Conservation (phyloP, 768 basidiomycete species). For the Grammothele lineata region DNA sequence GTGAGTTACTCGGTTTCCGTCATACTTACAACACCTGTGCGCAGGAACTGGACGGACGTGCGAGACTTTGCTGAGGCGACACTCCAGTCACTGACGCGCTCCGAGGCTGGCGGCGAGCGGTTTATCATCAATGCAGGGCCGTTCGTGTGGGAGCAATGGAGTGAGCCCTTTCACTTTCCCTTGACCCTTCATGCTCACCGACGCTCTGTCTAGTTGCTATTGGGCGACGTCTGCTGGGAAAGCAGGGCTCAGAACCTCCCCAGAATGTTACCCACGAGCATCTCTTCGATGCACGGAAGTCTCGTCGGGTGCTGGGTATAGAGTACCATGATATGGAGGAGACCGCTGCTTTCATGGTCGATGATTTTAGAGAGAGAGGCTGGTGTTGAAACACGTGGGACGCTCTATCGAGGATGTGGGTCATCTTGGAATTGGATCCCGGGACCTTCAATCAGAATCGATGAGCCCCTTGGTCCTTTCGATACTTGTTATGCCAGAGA, state of each 20-base stretch:
- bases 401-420: too few species aligned
- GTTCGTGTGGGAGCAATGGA: constrained; percentile 10
- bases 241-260: neutral
- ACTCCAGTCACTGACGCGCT: constrained; percentile 9
- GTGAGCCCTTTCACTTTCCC: neutral
- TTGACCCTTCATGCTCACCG: neutral
- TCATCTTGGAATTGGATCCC: too few species aligned
- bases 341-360: constrained; percentile 17
- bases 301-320: constrained; percentile 14
- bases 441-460: too few species aligned
- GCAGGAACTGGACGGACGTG: constrained; percentile 16
- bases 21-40: too few species aligned
- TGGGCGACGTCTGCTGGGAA: neutral
- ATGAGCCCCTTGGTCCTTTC: too few species aligned
- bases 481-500: too few species aligned
- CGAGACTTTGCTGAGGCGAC: constrained; percentile 16
- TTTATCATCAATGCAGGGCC: constrained; percentile 28
- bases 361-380: constrained; percentile 20
- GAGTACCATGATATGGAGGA: constrained; percentile 16
- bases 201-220: neutral
- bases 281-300: neutral
- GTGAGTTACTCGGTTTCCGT: too few species aligned
- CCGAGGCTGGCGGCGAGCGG: constrained; percentile 32
- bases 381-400: constrained; percentile 12
- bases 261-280: neutral